phyloP scores from a whole-genome alignment of 2,329 filamentous ascomycete species.

The Exophiala bonariae region DNA sequence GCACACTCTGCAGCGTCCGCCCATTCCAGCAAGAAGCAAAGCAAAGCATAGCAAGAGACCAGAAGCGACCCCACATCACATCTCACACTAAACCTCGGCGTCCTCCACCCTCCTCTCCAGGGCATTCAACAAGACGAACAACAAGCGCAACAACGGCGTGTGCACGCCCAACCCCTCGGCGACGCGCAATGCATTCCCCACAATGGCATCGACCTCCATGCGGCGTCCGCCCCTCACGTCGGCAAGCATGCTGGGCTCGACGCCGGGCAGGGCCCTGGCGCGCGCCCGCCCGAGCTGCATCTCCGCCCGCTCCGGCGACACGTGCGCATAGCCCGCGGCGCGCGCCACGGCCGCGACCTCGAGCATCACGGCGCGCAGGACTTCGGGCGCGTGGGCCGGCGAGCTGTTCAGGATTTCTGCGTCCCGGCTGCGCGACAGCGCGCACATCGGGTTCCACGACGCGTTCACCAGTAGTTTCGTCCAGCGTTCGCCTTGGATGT shows the following conservation, averaged over 20 bases:
- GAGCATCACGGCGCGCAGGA: conserved; percentile 43
- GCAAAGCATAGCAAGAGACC: too few species aligned
- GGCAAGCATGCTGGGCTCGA: conserved; percentile 52
- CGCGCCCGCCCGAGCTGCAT: conserved; percentile 39
- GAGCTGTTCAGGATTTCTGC: conserved; percentile 51
- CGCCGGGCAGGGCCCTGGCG: conserved; percentile 38
- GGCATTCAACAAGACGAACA: conserved; percentile 48
- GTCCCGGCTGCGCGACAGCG: conserved; percentile 55
- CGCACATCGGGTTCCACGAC: conserved; percentile 62
- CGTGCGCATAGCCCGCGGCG: conserved; percentile 38
- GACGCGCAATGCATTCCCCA: conserved; percentile 47
- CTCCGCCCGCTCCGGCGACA: conserved; percentile 39
- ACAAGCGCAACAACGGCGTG: conserved; percentile 43
- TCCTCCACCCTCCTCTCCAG: conserved; percentile 21
- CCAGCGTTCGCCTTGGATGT: conserved; percentile 61
- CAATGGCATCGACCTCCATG: conserved; percentile 53
- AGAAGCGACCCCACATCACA: too few species aligned
- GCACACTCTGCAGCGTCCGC: too few species aligned
- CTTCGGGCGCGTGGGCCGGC: conserved; percentile 31
- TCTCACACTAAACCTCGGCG: background rate
- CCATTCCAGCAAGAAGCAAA: too few species aligned
- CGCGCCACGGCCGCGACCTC: conserved; percentile 46
- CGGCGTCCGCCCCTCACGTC: conserved; percentile 43
- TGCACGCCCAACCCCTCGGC: conserved; percentile 41
- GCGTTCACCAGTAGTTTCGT: conserved; percentile 62